Evolutionary conservation across 2,329 filamentous ascomycete genomes (phyloP).

Genomic region (Onygenales sp.): DNA sequence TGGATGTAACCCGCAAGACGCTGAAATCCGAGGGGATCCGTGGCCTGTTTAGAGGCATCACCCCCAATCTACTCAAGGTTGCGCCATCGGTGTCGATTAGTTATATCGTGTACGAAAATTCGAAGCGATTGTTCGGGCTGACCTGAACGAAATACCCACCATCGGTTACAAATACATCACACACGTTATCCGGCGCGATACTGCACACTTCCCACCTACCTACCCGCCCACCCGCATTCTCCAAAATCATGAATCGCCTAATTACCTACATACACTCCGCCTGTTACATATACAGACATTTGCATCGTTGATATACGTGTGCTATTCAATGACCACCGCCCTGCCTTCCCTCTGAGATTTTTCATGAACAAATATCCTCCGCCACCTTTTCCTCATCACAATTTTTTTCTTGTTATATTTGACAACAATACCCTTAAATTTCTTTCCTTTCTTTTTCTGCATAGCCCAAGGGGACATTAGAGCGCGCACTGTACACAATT

Average conservation of each 20-base stretch:
- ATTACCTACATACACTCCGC: too few species aligned
- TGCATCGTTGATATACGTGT: too few species aligned
- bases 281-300: too few species aligned
- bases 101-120: slow-evolving; percentile 87
- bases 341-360: too few species aligned
- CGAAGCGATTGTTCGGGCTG: slow-evolving; percentile 59
- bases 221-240: too few species aligned
- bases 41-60: slow-evolving; percentile 89
- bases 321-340: too few species aligned
- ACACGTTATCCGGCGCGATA: too few species aligned
- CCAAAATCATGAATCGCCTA: too few species aligned
- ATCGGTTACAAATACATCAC: too few species aligned
- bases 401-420: neutral
- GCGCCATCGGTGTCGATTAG: slow-evolving; percentile 92
- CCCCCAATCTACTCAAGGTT: slow-evolving; percentile 91
- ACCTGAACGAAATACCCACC: slow-evolving; percentile 21
- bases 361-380: too few species aligned
- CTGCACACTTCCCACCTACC: too few species aligned
- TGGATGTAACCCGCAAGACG: slow-evolving; percentile 79
- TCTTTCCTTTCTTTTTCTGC: neutral
- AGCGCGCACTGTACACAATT: neutral
- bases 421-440: neutral
- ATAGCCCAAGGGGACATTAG: neutral
- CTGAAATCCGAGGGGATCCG: slow-evolving; percentile 71
- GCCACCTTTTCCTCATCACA: neutral